Conservation (phyloP, 768 basidiomycete genomes). For the Sistotremastrum suecicum region DNA sequence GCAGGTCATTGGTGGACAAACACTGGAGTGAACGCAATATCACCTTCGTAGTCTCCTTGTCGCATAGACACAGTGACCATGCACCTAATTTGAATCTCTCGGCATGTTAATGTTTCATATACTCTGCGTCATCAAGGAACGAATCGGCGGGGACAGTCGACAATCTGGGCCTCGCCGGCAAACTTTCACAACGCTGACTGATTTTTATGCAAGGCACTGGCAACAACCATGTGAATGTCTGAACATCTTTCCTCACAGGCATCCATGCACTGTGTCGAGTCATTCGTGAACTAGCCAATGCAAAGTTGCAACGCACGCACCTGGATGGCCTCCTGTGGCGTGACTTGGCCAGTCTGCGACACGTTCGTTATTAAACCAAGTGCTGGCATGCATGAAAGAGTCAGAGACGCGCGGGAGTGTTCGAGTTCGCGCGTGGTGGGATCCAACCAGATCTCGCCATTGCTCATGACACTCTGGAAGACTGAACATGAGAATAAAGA, state of each 20-base stretch:
- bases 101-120: no score
- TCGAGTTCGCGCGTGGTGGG: constrained; percentile 58
- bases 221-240: constrained; percentile 64
- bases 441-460: constrained; percentile 56
- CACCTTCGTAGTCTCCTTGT: no score
- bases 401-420: constrained; percentile 47
- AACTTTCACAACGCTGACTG: background rate
- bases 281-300: constrained; percentile 2
- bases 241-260: constrained; percentile 54
- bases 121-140: no score
- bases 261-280: constrained; percentile 42
- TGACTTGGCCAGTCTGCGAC: constrained; percentile 72
- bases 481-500: constrained; percentile 4
- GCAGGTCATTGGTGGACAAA: no score
- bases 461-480: constrained; percentile 37
- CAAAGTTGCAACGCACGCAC: constrained; percentile 26
- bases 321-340: constrained; percentile 32
- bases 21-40: no score
- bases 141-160: no score
- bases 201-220: constrained; percentile 37
- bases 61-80: no score
- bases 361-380: constrained; percentile 68
- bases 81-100: no score
- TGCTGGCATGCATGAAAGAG: constrained; percentile 80
- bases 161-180: no score